Conservation (phyloP, 1,284 basidiomycete genomes). For the Marasmius oreades region DNA sequence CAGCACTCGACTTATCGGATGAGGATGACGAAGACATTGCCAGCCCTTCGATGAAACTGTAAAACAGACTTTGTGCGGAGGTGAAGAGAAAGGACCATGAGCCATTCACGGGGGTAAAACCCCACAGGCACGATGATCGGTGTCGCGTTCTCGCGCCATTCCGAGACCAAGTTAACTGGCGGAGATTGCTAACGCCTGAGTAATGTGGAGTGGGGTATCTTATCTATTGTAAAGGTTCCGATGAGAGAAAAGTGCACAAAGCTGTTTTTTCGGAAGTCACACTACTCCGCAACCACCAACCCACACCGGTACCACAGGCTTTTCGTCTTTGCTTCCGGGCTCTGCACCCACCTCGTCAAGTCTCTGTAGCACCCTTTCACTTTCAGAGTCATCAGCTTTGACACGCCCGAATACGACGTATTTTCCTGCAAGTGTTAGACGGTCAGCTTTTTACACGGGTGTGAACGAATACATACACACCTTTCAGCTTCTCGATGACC, state of each 20-base stretch:
- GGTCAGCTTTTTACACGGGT: not conserved
- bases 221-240: no score
- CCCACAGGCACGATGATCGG: not conserved
- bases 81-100: not conserved
- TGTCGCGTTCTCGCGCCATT: not conserved
- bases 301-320: slow-evolving; percentile 38
- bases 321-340: slow-evolving; percentile 27
- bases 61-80: not conserved
- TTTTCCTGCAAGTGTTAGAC: slow-evolving; percentile 29
- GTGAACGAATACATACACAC: no score
- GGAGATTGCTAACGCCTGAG: not conserved
- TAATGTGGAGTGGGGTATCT: not conserved
- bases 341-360: slow-evolving; percentile 31
- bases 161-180: not conserved
- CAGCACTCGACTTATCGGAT: no score
- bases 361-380: slow-evolving; percentile 32
- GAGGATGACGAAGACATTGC: no score
- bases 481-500: slow-evolving; percentile 36
- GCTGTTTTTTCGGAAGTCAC: not conserved
- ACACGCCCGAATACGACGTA: slow-evolving; percentile 44
- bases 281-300: slow-evolving; percentile 36
- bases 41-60: no score
- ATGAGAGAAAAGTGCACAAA: not conserved
- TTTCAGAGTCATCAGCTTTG: slow-evolving; percentile 22
- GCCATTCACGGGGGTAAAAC: not conserved